Conservation (phyloP, 2,329 filamentous ascomycete species). For the Fusarium lyarnte region DNA sequence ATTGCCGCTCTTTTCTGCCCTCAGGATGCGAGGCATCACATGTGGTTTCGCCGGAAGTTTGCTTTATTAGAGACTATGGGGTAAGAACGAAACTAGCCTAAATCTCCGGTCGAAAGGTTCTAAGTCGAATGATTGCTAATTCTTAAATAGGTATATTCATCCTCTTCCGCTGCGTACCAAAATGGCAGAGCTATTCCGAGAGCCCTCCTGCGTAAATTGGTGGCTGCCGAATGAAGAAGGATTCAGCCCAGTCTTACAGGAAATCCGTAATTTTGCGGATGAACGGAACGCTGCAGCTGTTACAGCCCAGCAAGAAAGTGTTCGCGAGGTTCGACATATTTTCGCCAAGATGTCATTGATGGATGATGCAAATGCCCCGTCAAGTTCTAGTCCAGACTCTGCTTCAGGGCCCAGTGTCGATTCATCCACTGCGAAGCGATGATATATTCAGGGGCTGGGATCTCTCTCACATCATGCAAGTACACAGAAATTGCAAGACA, state of each 20-base stretch:
- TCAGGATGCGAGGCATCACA: slow-evolving; percentile 74
- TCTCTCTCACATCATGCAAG: neutral
- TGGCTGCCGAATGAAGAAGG: slow-evolving; percentile 89
- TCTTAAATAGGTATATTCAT: slow-evolving; percentile 77
- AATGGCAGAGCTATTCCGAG: slow-evolving; percentile 79
- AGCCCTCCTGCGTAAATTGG: slow-evolving; percentile 78
- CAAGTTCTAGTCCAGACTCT: neutral
- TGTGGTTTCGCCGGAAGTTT: slow-evolving; percentile 84
- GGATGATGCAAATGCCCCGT: slow-evolving; percentile 33
- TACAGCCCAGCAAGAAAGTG: slow-evolving; percentile 68
- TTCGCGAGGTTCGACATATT: slow-evolving; percentile 79
- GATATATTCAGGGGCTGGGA: neutral
- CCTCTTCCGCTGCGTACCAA: slow-evolving; percentile 76
- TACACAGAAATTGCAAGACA: neutral
- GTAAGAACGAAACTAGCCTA: slow-evolving; percentile 59
- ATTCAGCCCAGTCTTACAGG: slow-evolving; percentile 77
- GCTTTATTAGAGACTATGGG: slow-evolving; percentile 81
- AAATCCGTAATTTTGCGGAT: slow-evolving; percentile 82
- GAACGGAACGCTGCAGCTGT: slow-evolving; percentile 73
- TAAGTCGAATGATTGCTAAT: slow-evolving; percentile 8
- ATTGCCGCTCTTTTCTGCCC: slow-evolving; percentile 85
- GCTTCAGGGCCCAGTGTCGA: neutral
- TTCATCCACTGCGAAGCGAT: neutral
- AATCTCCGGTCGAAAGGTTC: neutral
- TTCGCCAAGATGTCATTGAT: slow-evolving; percentile 67